Base-by-base conservation (phyloP, 2,329 filamentous ascomycete species). In the Pseudopithomyces maydicus region DNA sequence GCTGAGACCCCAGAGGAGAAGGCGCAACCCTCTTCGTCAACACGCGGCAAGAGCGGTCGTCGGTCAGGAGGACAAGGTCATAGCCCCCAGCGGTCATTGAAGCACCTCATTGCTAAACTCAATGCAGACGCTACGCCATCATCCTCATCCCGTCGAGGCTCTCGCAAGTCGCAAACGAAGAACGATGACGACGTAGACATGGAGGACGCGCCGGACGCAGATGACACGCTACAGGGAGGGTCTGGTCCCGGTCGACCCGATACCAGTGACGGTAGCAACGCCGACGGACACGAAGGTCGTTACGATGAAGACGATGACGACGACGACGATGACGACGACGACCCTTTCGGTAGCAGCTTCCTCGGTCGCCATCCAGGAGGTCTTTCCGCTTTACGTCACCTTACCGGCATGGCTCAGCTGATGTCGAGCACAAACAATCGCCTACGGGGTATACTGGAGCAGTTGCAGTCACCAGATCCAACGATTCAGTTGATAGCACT, bases 401-500 rank as follows among this genome's bases (percentile, higher is more conserved):
- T 99, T 63, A 96, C 88, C 52, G 93, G 93, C 61, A 96, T 73
- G 52, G 48, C 47, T 5, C 42, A 48, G 2, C 14, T 97, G 84
- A 94, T 97, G 85, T 90, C 91, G 2, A 90, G 93, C 38, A 88
- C 94, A 56, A 89, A 91, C 20, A 84, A 87, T 38, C 88, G 92
- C 62, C 81, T 99, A 48, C 86, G 94, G 54, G 90, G 70, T 53
- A 78, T 82, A 33, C 70, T 82, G 45, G 80, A 82, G 52, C 79
- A 81, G 59, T 80, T 99, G 56, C 88, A 89, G 63, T 88, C 90
- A 67, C 94, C 93, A 72, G 92, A 97, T 62, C 86, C 89, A 6
- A 93, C 92, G 0, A 80, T 95, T 38, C 96, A 99, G 79, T 82
- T 97, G 64, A 92, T 97, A 69, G 95, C 94, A 26, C 80, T 99